Evolutionary conservation across 2,329 filamentous ascomycete genomes (phyloP), one percentile per base, ranked within the genome.

Genomic region (Neofusicoccum laricinum): DNA sequence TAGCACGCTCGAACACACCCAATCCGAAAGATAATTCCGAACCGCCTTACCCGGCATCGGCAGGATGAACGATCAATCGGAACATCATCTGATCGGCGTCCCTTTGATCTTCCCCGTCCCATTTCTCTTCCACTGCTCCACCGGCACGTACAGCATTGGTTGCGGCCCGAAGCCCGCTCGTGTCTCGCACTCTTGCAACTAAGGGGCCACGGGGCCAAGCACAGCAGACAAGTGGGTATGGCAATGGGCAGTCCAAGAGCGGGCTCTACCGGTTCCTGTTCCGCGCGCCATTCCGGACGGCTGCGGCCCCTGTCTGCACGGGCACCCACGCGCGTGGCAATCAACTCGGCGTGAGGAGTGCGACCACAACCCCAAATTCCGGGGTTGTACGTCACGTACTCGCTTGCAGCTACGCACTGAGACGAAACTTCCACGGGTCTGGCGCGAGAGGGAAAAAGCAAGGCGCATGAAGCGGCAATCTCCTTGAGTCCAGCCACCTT

Each of bases 41-140:
- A 45, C 55, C 55, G 55, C 41, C 17, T 14, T 46, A 59, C 25
- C 55, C 41, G 55, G 55, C 41, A 46, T 45, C 40, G 55, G 55
- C 55, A 59, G 25, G 41, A 59, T 36, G 41, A 59, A 43, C 41
- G 55, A 34, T 45, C 55, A 59, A 59, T 59, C 55, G 55, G 55
- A 59, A 59, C 55, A 59, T 59, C 25, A 59, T 59, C 41, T 59
- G 55, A 59, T 59, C 55, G 55, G 55, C 55, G 55, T 46, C 55
- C 55, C 55, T 46, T 59, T 59, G 55, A 59, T 59, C 55, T 46
- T 59, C 55, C 25, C 55, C 41, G 55, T 45, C 8, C 55, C 55
- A 46, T 59, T 43, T 46, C 15, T 30, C n/a, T 19, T 30, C 25
- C 41, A n/a, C 25, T 36, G 41, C 55, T 59, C 55, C 55, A 59